Base-by-base conservation (phyloP, 2,329 filamentous ascomycete genomes). In the Penicillium freii region DNA sequence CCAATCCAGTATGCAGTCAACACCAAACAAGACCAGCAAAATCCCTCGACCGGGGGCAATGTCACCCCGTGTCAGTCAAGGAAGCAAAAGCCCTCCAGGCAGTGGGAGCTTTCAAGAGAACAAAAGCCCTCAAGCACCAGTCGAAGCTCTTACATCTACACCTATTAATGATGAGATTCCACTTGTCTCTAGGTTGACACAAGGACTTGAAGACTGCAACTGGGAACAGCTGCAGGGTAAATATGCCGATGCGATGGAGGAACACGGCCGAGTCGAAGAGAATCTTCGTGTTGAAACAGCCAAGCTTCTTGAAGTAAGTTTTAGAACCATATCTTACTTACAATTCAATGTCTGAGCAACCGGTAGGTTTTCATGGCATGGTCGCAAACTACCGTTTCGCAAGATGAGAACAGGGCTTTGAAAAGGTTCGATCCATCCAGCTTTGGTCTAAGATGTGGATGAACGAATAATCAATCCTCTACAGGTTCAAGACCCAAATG, bases 171-270 rank as follows among this genome's bases (percentile, higher is more conserved):
- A 43, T 25, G 58, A 64, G 33, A 51, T 54, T 10, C 53, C 58
- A 31, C 49, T 65, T 54, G 67, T 64, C 49, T 62, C 57, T 50
- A 74, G 55, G 58, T 65, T 83, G 1, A 80, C 82, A 0, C 80
- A 80, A 19, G 74, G 77, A 51, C 75, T 90, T 59, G 74, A 77
- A 45, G 53, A 76, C 68, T 91, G 90, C 67, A 85, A 92, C 73
- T 96, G 92, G 92, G 79, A 87, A 3, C 82, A 87, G n/a, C 87
- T 96, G 33, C 82, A 92, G 72, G 70, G 78, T 1, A 84, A 85
- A 42, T 96, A 92, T 65, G 81, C 87, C 58, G 77, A 82, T 51
- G 85, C 85, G 19, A 83, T 96, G 66, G 75, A 79, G 15, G 80
- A 86, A 40, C 83, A 87, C 34, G 82, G 86, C 51, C 77, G 79